Conservation (phyloP, 2,329 filamentous ascomycete species). For the Calonectria pseudoturangicola region DNA sequence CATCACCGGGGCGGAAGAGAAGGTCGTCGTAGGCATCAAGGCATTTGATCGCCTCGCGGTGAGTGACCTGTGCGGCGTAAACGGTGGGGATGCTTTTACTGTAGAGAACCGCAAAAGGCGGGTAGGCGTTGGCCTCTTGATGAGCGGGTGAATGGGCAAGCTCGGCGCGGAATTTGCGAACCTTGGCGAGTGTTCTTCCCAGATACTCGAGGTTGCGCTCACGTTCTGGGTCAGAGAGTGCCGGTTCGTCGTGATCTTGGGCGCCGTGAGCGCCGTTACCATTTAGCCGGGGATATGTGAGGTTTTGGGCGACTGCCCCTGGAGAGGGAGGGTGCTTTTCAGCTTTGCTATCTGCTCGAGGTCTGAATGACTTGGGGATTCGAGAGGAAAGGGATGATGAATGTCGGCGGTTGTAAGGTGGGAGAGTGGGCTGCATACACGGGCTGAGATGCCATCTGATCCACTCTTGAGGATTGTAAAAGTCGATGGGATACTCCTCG, state of each 20-base stretch:
- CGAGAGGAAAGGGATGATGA: conserved; percentile 68
- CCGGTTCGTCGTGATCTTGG: conserved; percentile 47
- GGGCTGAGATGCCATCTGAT: conserved; percentile 86
- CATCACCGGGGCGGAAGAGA: conserved; percentile 90
- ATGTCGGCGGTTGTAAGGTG: conserved; percentile 68
- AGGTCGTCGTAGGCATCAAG: conserved; percentile 90
- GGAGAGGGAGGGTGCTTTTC: conserved; percentile 56
- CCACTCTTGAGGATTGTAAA: conserved; percentile 88
- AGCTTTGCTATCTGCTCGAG: conserved; percentile 65
- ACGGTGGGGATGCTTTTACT: conserved; percentile 91
- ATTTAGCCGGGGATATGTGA: conserved; percentile 54
- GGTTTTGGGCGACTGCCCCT: conserved; percentile 53
- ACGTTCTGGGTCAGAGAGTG: conserved; percentile 53
- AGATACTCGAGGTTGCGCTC: conserved; percentile 78
- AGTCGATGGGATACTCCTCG: conserved; percentile 88
- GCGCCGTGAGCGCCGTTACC: conserved; percentile 43
- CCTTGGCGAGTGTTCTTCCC: conserved; percentile 81
- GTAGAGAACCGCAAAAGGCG: conserved; percentile 88
- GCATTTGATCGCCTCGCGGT: conserved; percentile 83
- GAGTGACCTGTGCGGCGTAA: conserved; percentile 84
- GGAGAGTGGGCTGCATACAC: conserved; percentile 81
- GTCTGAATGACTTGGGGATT: conserved; percentile 66
- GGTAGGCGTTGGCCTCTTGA: conserved; percentile 82
- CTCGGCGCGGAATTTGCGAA: conserved; percentile 85
- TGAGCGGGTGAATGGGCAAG: conserved; percentile 77